Percentiles rank a stretch among this genome's conserved stretches.
Conservation (phyloP, 768 basidiomycete genomes). For the Suillus occidentalis region DNA sequence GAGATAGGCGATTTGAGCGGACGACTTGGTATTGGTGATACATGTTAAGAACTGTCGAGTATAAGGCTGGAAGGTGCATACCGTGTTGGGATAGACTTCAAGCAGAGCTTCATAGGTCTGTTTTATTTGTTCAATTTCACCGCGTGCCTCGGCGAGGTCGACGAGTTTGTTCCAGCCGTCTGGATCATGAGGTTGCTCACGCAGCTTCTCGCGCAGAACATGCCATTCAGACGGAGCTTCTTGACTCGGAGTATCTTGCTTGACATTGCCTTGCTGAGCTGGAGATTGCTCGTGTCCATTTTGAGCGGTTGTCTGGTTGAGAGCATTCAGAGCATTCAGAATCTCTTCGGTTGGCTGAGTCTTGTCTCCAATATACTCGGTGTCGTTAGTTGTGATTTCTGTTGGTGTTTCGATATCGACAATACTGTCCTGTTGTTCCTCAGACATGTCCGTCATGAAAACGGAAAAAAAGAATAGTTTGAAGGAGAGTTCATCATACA, state of each 20-base stretch:
- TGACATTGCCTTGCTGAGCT: conserved; percentile 21
- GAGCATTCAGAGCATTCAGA: conserved; percentile 34
- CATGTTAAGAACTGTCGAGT: conserved; percentile 20
- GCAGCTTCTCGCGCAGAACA: conserved; percentile 55
- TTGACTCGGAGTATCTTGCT: conserved; percentile 23
- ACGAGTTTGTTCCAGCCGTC: conserved; percentile 78
- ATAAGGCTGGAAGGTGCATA: conserved; percentile 40
- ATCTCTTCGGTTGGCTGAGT: conserved; percentile 39
- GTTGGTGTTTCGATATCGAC: conserved; percentile 26
- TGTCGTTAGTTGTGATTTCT: conserved; percentile 27
- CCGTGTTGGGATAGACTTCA: conserved; percentile 88
- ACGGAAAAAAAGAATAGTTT: conserved; percentile 28
- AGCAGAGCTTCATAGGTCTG: conserved; percentile 82
- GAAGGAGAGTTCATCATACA: conserved; percentile 17
- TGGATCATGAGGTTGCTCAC: conserved; percentile 71
- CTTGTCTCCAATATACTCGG: conserved; percentile 30
- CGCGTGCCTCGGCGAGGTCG: conserved; percentile 70
- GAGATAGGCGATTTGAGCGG: conserved; percentile 84
- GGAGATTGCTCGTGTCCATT: conserved; percentile 27
- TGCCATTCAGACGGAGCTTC: conserved; percentile 68
- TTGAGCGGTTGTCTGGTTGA: conserved; percentile 31
- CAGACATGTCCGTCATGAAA: conserved; percentile 37
- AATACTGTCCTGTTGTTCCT: conserved; percentile 31
- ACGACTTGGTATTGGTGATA: conserved; percentile 48
- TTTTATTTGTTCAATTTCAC: conserved; percentile 79